Conservation (phyloP, 2,329 filamentous ascomycete genomes). For the Aureobasidium sp. region DNA sequence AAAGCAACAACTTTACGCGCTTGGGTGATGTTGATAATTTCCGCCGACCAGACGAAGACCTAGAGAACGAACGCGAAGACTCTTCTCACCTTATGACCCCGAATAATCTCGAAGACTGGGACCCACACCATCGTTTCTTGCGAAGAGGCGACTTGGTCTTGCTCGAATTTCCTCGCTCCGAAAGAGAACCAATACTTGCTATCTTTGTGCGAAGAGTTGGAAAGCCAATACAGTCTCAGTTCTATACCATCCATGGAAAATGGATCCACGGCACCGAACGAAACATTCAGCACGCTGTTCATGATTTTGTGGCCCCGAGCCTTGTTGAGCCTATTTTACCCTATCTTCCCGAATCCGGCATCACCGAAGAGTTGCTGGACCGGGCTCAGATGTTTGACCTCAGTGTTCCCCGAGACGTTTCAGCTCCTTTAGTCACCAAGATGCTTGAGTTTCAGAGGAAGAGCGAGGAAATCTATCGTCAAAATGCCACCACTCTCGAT, state of each 20-base stretch:
- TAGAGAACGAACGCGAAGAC: slow-evolving; percentile 23
- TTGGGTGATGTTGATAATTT: slow-evolving; percentile 24
- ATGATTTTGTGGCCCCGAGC: slow-evolving; percentile 40
- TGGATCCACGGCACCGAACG: slow-evolving; percentile 37
- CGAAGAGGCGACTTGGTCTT: slow-evolving; percentile 45
- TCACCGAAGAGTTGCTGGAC: slow-evolving; percentile 27
- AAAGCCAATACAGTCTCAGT: slow-evolving; percentile 34
- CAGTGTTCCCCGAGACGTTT: slow-evolving; percentile 39
- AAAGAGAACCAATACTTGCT: slow-evolving; percentile 38
- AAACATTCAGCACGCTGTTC: slow-evolving; percentile 43
- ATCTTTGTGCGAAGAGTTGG: slow-evolving; percentile 41
- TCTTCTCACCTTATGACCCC: slow-evolving; percentile 19
- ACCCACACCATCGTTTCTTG: slow-evolving; percentile 31
- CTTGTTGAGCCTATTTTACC: slow-evolving; percentile 42
- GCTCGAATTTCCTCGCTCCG: slow-evolving; percentile 23
- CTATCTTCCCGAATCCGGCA: slow-evolving; percentile 42
- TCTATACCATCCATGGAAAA: slow-evolving; percentile 44
- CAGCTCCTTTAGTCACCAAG: slow-evolving; percentile 36
- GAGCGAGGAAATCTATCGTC: slow-evolving; percentile 42
- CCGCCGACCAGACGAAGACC: slow-evolving; percentile 20
- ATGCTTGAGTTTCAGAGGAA: slow-evolving; percentile 39
- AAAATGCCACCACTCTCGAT: slow-evolving; percentile 41
- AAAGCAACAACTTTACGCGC: slow-evolving; percentile 25
- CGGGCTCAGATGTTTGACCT: slow-evolving; percentile 32
- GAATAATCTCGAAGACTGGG: slow-evolving; percentile 28